phyloP scores from a whole-genome alignment of 1,139 yeast genomes.

The Spencermartinsiella ligniputridi region DNA sequence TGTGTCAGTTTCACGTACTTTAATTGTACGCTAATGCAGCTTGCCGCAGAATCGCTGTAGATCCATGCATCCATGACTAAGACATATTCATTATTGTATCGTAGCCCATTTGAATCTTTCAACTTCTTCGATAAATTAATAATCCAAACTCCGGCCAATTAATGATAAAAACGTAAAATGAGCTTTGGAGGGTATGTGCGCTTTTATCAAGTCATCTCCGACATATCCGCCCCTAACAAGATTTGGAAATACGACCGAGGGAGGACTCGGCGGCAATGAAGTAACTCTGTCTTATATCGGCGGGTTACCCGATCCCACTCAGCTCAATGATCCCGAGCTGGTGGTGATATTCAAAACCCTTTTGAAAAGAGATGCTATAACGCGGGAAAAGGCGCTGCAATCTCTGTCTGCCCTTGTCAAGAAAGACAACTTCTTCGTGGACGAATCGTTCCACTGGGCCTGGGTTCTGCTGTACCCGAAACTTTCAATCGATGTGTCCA shows the following conservation, averaged over 20 bases:
- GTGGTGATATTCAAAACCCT: conserved; percentile 68
- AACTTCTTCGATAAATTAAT: too few relatives aligned
- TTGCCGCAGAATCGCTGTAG: too few relatives aligned
- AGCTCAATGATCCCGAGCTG: conserved; percentile 55
- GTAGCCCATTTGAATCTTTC: too few relatives aligned
- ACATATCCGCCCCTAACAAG: conserved; percentile 1
- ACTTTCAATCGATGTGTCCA: conserved; percentile 64
- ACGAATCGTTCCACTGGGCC: conserved; percentile 50
- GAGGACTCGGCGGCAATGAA: conserved; percentile 54
- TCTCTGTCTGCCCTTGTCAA: conserved; percentile 43
- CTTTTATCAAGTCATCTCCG: too few relatives aligned
- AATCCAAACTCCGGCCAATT: too few relatives aligned
- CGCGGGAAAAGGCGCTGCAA: conserved; percentile 72
- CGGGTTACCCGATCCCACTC: conserved; percentile 66
- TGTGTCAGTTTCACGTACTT: too few relatives aligned
- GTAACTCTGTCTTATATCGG: conserved; percentile 73
- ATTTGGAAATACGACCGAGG: conserved; percentile 1
- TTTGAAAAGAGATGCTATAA: conserved; percentile 71
- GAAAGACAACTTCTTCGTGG: conserved; percentile 20
- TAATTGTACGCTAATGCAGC: too few relatives aligned
- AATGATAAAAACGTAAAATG: too few relatives aligned
- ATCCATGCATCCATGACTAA: too few relatives aligned
- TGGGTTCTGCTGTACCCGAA: conserved; percentile 86
- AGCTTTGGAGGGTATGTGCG: not conserved
- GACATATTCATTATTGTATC: too few relatives aligned